phyloP scores from a whole-genome alignment of 768 basidiomycete genomes.

The Tulasnella sp. region DNA sequence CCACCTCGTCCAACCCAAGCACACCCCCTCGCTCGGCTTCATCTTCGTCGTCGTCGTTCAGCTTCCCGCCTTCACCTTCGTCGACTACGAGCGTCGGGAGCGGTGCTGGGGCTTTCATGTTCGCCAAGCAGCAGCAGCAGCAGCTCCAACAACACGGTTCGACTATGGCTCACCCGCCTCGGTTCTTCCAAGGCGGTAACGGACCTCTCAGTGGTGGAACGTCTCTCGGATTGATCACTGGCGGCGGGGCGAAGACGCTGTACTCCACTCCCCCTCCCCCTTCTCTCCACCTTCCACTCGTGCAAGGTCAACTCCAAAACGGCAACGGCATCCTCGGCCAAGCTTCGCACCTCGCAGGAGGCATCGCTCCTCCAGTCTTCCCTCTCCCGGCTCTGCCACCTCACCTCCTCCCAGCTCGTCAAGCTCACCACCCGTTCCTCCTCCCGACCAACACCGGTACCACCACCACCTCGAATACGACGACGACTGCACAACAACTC shows the following conservation, averaged over 20 bases:
- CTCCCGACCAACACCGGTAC: too few relatives aligned
- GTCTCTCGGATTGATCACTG: too few relatives aligned
- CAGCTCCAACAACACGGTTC: neutral
- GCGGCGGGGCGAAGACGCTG: neutral
- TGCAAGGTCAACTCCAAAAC: neutral
- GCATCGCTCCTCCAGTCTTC: neutral
- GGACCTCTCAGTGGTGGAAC: neutral
- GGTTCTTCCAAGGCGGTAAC: neutral
- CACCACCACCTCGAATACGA: too few relatives aligned
- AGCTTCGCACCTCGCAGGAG: neutral
- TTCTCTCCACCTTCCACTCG: neutral
- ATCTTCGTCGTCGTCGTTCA: slow-evolving; percentile 34
- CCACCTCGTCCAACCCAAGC: slow-evolving; percentile 28
- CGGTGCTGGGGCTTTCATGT: neutral
- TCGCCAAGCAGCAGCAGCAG: slow-evolving; percentile 1
- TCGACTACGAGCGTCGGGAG: slow-evolving; percentile 17
- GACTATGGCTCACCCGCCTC: neutral
- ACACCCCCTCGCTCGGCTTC: slow-evolving; percentile 20
- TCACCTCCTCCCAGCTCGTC: neutral
- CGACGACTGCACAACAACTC: too few relatives aligned
- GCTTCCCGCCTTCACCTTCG: slow-evolving; percentile 34
- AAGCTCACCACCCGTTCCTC: too few relatives aligned
- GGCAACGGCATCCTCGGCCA: neutral
- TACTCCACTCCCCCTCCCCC: neutral
- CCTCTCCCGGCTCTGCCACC: neutral